Base-by-base conservation (phyloP, 331 rosid species). In the Erythrophleum ivorense region DNA sequence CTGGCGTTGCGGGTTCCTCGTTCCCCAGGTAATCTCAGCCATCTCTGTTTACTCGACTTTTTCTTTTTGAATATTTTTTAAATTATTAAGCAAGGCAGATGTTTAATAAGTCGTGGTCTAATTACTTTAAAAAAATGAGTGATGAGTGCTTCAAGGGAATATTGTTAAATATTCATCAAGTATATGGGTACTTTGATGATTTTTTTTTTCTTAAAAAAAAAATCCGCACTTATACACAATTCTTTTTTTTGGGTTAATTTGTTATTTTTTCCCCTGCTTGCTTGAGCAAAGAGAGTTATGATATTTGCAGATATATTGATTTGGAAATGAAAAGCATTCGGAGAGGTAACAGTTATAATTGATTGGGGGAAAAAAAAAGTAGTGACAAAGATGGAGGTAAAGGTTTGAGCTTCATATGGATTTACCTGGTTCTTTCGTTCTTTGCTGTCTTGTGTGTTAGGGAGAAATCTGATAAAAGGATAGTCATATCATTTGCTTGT, bases 11-110 rank as follows among this genome's bases (percentile, higher is more conserved):
- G 83, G 0, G 83, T 71, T 68, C 85, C 92, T 62, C 36, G 21
- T 71, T 76, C 89, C 77, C 78, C 97, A 33, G 94, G 98, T 92
- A 84, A 55, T 81, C 38, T 10, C 85, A 62, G n/a, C 29, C 62
- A 67, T 33, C n/a, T 33, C 19, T 18, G 31, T 34, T 67, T 53
- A 13, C 19, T 14, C 58, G 19, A 16, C 34, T 52, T 33, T n/a
- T 63, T 73, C n/a, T 21, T 1, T 11, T 24, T 24, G 29, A 24
- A 24, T 34, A 0, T 0, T 41, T 13, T 52, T 14, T 6, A 18
- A 67, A 21, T 55, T 54, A 34, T 54, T 54, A 40, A 54, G 33
- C 7, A n/a, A 5, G 64, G 31, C 13, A 48, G 34, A n/a, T 36
- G 2, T 40, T 18, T 36, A n/a, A 43, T 36, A 0, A 41, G 5